A percentile compares a stretch with the other conserved stretches of the same genome.
Conservation (phyloP, 2,329 filamentous ascomycete genomes). For the Pyrenophora seminiperda region DNA sequence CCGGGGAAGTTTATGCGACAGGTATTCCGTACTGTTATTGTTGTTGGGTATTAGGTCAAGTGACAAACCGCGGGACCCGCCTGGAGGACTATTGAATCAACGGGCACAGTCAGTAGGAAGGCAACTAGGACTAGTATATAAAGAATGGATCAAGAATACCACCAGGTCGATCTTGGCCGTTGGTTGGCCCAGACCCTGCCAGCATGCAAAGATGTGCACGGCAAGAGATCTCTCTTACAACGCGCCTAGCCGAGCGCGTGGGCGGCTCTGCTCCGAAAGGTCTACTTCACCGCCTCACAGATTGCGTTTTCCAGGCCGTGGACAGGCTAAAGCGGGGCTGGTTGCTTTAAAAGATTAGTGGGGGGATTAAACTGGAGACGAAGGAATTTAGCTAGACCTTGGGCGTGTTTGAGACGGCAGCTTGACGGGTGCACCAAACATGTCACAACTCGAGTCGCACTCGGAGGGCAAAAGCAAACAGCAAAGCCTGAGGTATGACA, state of each 20-base stretch:
- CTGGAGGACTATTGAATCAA: conserved; percentile 27
- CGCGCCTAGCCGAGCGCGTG: conserved; percentile 24
- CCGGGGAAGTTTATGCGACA: conserved; percentile 22
- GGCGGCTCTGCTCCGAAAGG: conserved; percentile 25
- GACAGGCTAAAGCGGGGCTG: conserved; percentile 10
- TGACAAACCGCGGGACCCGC: conserved; percentile 31
- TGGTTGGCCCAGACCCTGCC: conserved; percentile 30
- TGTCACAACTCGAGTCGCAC: conserved; percentile 20
- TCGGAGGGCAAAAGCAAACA: not conserved
- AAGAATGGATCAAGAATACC: conserved; percentile 23
- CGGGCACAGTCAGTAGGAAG: conserved; percentile 25
- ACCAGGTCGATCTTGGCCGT: conserved; percentile 26
- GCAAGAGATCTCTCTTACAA: conserved; percentile 24
- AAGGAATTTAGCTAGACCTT: conserved; percentile 12
- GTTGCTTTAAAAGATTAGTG: conserved; percentile 22
- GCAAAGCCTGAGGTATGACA: conserved; percentile 27
- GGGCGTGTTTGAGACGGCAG: conserved; percentile 15
- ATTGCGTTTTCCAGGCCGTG: conserved; percentile 23
- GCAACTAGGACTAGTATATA: conserved; percentile 19
- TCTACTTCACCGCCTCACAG: conserved; percentile 38
- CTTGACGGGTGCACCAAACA: conserved; percentile 31
- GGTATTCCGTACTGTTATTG: conserved; percentile 19
- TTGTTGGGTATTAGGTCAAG: conserved; percentile 22
- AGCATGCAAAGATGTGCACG: conserved; percentile 24
- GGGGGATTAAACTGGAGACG: conserved; percentile 33